Base-by-base conservation (phyloP, 2,329 filamentous ascomycete species). In the Ceratocystis papillata region DNA sequence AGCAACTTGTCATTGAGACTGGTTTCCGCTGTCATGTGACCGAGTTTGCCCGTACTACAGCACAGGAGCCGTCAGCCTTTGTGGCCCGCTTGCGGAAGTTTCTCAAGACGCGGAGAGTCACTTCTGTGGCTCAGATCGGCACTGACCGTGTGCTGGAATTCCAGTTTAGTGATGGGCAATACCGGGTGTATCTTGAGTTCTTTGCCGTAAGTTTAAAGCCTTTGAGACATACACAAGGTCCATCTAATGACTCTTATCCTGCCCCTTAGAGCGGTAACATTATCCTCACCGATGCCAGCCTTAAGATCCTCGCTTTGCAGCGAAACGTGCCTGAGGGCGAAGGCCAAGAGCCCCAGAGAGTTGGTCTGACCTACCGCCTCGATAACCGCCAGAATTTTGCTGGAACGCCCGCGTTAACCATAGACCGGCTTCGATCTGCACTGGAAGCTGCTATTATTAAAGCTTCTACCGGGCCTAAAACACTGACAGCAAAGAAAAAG, bases 1-100 rank as follows among this genome's bases (percentile, higher is more conserved):
- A 94, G 74, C 93, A 97, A 75, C 81, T 99, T 33, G 80, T 99
- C 63, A 85, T 99, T 71, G 94, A 99, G 75, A 94, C 90, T 1
- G 94, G 94, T 37, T 99, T 99, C 76, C 90, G 94, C 73, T 95
- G 90, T 75, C 94, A 99, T 74, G 80, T 97, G 67, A 97, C 94
- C 41, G 86, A 88, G 71, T 99, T 96, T 78, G 85, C 89, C 33
- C 88, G 94, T 70, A 88, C 91, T 0, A 93, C 93, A 0, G 90
- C 92, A 3, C 83, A 88, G 20, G 85, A 87, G 0, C 94, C 94
- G 1, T 96, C 91, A 5, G 80, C 82, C 55, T 99, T 99, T 74
- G 90, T 96, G 60, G 83, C 87, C 61, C 84, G 89, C 67, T 78
- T 99, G 67, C 87, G 94, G 70, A 96, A 96, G 77, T 88, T 85